phyloP scores from a whole-genome alignment of 345 rosid species.

The Eucalyptus leucophloia region DNA sequence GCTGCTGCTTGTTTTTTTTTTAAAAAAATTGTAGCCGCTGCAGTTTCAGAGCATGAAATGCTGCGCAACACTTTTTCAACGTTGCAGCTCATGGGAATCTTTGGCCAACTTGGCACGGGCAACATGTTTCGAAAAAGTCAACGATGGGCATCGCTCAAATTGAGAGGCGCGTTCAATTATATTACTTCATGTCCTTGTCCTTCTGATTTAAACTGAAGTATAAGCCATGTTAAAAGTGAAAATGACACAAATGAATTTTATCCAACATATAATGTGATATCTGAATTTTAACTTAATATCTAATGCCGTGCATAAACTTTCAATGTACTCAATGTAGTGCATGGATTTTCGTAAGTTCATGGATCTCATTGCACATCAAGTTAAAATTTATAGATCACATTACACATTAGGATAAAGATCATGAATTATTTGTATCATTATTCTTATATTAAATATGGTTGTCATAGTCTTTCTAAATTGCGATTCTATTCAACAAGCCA shows the following conservation, averaged over 20 bases:
- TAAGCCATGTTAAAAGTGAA: too few species aligned
- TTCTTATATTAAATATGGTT: background rate
- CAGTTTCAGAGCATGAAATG: background rate
- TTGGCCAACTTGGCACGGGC: background rate
- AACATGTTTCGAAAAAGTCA: too few species aligned
- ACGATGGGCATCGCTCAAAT: too few species aligned
- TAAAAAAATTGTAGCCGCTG: background rate
- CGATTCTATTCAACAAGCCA: background rate
- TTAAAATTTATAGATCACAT: rapidly evolving
- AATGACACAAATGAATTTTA: too few species aligned
- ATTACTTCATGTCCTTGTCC: background rate
- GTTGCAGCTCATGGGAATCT: background rate
- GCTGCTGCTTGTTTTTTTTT: background rate
- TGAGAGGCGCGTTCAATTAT: too few species aligned
- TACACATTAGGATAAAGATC: rapidly evolving
- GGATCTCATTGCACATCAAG: rapidly evolving
- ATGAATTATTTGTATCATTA: too few species aligned
- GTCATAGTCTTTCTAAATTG: background rate
- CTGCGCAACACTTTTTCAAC: background rate
- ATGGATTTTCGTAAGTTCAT: rapidly evolving
- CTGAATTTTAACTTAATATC: too few species aligned
- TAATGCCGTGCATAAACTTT: too few species aligned
- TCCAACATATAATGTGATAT: rapidly evolving
- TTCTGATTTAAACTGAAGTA: background rate
- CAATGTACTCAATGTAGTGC: too few species aligned